Percentiles rank a stretch among this genome's conserved stretches.
phyloP scores from a whole-genome alignment of 495 filamentous ascomycete species.

The Usnea hakonensis region DNA sequence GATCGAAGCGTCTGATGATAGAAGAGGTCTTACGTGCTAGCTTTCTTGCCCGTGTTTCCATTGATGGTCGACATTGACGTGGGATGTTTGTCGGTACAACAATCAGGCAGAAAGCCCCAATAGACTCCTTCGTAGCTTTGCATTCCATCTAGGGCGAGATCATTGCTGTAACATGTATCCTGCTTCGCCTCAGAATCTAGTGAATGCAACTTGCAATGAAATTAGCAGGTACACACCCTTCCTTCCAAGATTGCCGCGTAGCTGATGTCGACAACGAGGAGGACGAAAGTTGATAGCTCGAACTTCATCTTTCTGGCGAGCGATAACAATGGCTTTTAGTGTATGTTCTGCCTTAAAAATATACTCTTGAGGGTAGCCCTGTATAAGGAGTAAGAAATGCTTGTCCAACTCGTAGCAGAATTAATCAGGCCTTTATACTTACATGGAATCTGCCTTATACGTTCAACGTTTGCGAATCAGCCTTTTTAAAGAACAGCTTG shows the following conservation, averaged over 20 bases:
- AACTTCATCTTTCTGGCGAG: background rate
- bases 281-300: background rate
- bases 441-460: background rate
- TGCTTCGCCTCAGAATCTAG: background rate
- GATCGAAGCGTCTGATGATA: background rate
- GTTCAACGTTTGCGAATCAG: background rate
- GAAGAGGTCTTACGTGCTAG: background rate
- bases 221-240: background rate
- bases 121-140: background rate
- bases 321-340: background rate
- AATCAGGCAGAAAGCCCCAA: background rate
- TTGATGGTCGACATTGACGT: background rate
- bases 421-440: background rate
- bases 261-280: background rate
- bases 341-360: background rate
- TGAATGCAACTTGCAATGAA: background rate
- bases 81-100: background rate
- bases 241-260: background rate
- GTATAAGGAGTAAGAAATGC: background rate
- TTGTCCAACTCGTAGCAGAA: background rate
- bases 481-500: background rate
- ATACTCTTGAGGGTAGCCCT: background rate
- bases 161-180: background rate
- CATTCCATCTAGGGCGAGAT: background rate
- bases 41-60: background rate